Percentiles rank a stretch among this genome's conserved stretches.
Evolutionary conservation across 2,329 filamentous ascomycete species (phyloP).

Genomic region (Aspergillus sergii): DNA sequence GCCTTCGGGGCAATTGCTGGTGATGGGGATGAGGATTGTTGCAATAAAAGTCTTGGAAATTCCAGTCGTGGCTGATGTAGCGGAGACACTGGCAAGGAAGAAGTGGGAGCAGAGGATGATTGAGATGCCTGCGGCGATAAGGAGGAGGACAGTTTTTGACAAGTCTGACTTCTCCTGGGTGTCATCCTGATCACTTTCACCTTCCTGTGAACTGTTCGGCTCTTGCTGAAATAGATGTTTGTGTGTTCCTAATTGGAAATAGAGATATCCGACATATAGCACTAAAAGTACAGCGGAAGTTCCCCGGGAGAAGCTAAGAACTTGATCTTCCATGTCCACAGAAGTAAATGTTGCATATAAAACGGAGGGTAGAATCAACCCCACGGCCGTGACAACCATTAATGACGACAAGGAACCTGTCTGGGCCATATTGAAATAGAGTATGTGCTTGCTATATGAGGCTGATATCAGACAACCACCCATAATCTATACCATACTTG

Average conservation of each 20-base stretch:
- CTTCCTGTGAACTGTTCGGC: not conserved
- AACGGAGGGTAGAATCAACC: slow-evolving; percentile 71
- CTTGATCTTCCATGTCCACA: slow-evolving; percentile 49
- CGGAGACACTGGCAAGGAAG: slow-evolving; percentile 68
- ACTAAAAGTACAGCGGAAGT: slow-evolving; percentile 69
- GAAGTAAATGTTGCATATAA: slow-evolving; percentile 61
- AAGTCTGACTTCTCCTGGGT: not conserved
- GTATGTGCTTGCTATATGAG: slow-evolving; percentile 66
- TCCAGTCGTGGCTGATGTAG: slow-evolving; percentile 62
- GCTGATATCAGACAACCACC: slow-evolving; percentile 73
- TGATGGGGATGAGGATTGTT: slow-evolving; percentile 71
- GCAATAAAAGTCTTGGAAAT: slow-evolving; percentile 75
- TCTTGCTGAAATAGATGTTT: slow-evolving; percentile 63
- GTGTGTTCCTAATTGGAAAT: slow-evolving; percentile 72
- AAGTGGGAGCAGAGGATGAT: slow-evolving; percentile 72
- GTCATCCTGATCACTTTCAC: slow-evolving; percentile 10
- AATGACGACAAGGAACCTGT: slow-evolving; percentile 55
- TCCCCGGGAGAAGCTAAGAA: slow-evolving; percentile 69
- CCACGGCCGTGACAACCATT: slow-evolving; percentile 70
- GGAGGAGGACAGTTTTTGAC: not conserved
- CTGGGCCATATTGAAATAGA: slow-evolving; percentile 47
- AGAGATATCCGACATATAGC: slow-evolving; percentile 70
- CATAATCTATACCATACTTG: slow-evolving; percentile 47
- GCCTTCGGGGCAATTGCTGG: slow-evolving; percentile 73
- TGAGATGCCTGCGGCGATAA: slow-evolving; percentile 51